phyloP scores from a whole-genome alignment of 495 filamentous ascomycete species.

The Penicillium tannophilum region DNA sequence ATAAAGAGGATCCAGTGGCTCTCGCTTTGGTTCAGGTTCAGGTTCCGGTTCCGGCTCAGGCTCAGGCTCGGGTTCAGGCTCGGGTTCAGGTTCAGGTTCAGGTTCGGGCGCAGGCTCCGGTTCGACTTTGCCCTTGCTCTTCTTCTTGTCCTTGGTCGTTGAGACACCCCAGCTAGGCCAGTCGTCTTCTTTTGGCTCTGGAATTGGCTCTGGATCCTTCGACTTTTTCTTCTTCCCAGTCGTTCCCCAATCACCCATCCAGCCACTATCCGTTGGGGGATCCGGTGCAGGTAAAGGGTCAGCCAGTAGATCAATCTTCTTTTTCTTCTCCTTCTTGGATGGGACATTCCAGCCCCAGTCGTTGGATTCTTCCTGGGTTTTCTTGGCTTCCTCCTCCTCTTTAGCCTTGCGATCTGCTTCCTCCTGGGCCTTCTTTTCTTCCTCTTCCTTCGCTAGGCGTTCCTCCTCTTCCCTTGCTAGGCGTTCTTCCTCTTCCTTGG shows the following conservation, averaged over 20 bases:
- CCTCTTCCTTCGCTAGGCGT: conserved; percentile 19
- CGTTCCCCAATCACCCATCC: conserved; percentile 36
- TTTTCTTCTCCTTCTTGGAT: conserved; percentile 43
- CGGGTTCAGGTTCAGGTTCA: conserved; percentile 31
- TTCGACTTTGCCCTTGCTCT: conserved; percentile 31
- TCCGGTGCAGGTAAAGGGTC: conserved; percentile 29
- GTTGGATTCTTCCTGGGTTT: conserved; percentile 19
- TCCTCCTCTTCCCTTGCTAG: conserved; percentile 16
- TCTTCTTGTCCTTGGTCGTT: conserved; percentile 36
- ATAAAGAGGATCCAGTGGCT: conserved; percentile 42
- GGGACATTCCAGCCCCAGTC: conserved; percentile 37
- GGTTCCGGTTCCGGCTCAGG: conserved; percentile 33
- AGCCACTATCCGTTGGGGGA: conserved; percentile 29
- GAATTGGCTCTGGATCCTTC: conserved; percentile 30
- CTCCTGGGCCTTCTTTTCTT: conserved; percentile 20
- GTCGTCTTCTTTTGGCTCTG: conserved; percentile 43
- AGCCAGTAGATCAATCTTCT: conserved; percentile 34
- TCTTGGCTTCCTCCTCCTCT: conserved; percentile 8
- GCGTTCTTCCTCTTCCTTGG: conserved; percentile 15
- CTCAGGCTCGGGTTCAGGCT: conserved; percentile 31
- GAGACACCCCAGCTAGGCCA: conserved; percentile 36
- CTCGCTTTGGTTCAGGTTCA: conserved; percentile 23
- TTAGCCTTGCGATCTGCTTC: conserved; percentile 15
- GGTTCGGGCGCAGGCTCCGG: conserved; percentile 23
- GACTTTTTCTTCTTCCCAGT: conserved; percentile 43